phyloP scores from a whole-genome alignment of 176 grass and related monocot genomes.

The Avena eriantha region DNA sequence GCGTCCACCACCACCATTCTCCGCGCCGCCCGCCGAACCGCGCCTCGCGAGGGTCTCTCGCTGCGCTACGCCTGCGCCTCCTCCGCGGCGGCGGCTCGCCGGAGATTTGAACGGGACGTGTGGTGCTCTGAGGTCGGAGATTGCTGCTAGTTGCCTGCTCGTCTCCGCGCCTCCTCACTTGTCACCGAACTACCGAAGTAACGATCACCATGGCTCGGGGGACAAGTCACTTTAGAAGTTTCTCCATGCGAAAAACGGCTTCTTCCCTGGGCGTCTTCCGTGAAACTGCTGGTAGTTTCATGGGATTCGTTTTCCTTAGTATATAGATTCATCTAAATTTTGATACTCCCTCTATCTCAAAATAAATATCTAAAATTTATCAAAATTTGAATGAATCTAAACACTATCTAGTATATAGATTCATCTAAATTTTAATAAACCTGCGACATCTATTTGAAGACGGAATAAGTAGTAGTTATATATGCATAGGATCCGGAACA shows the following conservation, averaged over 20 bases:
- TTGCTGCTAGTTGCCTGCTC: not conserved
- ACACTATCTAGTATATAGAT: too few relatives aligned
- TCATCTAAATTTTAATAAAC: too few relatives aligned
- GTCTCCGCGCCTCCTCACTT: not conserved
- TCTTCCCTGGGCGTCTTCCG: not conserved
- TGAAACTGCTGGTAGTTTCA: too few relatives aligned
- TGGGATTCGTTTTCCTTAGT: too few relatives aligned
- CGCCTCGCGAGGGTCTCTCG: slow-evolving; percentile 4
- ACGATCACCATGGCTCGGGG: not conserved
- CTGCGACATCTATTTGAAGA: too few relatives aligned
- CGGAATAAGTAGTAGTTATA: too few relatives aligned
- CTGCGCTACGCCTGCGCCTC: not conserved
- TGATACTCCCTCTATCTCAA: too few relatives aligned
- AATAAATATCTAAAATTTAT: too few relatives aligned
- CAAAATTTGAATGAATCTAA: too few relatives aligned
- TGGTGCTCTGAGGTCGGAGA: not conserved
- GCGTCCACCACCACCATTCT: slow-evolving; percentile 89
- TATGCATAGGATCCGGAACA: too few relatives aligned
- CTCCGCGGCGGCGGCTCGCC: slow-evolving; percentile 6
- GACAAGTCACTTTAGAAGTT: not conserved
- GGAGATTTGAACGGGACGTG: not conserved
- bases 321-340: too few relatives aligned
- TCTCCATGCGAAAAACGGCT: not conserved
- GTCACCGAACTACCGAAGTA: slow-evolving; percentile 17
- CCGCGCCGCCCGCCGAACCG: not conserved